Base-by-base conservation (phyloP, 2,329 filamentous ascomycete species). In the Gyromitra esculenta region DNA sequence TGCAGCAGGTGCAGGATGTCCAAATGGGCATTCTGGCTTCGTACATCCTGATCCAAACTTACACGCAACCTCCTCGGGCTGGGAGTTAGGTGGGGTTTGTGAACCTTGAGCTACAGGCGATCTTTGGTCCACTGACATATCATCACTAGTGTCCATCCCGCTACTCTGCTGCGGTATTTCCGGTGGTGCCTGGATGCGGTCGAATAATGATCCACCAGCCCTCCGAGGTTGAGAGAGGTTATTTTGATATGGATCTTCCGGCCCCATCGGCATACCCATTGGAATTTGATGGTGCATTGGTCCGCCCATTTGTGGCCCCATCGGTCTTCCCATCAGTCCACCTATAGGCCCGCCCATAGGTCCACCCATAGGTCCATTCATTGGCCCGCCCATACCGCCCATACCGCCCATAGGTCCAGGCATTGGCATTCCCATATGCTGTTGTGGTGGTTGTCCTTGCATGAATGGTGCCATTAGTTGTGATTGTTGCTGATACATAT, bases 1-100 rank as follows among this genome's bases (percentile, higher is more conserved):
- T 41, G 95, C 94, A 1, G 92, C 94, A 1, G 96, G 94, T 15
- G 94, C 97, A 85, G 97, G 95, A 82, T 99, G 96, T 18, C 93
- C 96, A 83, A 93, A 99, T 79, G 91, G 91, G 85, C 96, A 99
- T 77, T 96, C 92, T 80, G 89, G 90, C 84, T 96, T 96, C 50
- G 91, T 92, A 86, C 96, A 99, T 78, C 89, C 87, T 69, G 96
- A 86, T 85, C 98, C 97, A 86, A 90, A 99, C 81, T 92, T 93
- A 88, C 96, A 99, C 77, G 81, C 79, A n/a, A 81, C 77, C 39
- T 82, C 81, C 39, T 82, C 80, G 43, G 79, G 78, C 59, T 77
- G 77, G 31, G 72, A 65, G 48, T 63, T 75, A 11, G 73, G 75
- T 65, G 70, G 75, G 2, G 67, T 77, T 62, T 75, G 71, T 15